phyloP scores from a whole-genome alignment of 1,139 yeast genomes.

The Geotrichum macrosporum region DNA sequence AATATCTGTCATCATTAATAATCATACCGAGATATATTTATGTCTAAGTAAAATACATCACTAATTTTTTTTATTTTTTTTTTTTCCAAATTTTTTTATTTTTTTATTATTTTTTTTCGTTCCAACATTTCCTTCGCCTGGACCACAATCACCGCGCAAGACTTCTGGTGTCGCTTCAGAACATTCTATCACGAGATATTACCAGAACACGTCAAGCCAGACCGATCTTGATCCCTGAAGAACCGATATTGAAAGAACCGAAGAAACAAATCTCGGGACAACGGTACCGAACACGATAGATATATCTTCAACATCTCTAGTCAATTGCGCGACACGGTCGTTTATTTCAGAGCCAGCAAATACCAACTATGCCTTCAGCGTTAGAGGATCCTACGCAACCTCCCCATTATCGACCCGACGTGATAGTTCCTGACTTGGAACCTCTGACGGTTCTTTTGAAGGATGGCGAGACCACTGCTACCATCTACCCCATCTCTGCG shows the following conservation, averaged over 20 bases:
- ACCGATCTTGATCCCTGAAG: neutral
- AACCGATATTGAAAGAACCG: too few species aligned
- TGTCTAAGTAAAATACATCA: too few species aligned
- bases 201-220: conserved; percentile 5
- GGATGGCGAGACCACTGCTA: conserved; percentile 89
- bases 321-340: too few species aligned
- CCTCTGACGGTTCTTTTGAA: conserved; percentile 66
- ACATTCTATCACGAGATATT: conserved; percentile 14
- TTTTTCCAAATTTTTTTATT: neutral
- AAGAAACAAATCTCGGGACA: too few species aligned
- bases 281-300: too few species aligned
- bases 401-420: conserved; percentile 43
- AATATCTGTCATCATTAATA: neutral
- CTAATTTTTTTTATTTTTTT: too few species aligned
- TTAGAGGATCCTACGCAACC: conserved; percentile 44
- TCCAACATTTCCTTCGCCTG: conserved; percentile 7
- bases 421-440: conserved; percentile 32
- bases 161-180: conserved; percentile 1
- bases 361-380: conserved; percentile 38
- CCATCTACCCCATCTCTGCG: conserved; percentile 77
- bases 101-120: too few species aligned
- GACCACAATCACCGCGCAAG: conserved; percentile 7
- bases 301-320: too few species aligned
- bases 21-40: too few species aligned
- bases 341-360: neutral